Evolutionary conservation across 1,139 yeast species (phyloP), one percentile per base, ranked within the genome.

Genomic region (Taphrina pruni): DNA sequence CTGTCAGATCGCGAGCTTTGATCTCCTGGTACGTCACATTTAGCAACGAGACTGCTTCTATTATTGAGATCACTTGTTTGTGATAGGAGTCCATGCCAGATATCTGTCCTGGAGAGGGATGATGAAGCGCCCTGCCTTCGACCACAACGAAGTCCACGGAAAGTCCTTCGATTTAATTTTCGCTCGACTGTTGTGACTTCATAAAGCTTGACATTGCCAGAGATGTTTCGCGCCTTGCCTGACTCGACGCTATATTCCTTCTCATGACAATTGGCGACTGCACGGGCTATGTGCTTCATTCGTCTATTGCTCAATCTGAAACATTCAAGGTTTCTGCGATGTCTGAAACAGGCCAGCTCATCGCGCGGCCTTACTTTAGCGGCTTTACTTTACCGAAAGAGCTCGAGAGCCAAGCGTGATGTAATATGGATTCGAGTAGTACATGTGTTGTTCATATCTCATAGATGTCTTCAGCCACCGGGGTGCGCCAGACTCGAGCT

Each of bases 1-100:
- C 32, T 12, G 45, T 39, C 8, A 62, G 60, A 32, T 55, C 66
- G 21, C 66, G 50, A 12, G 12, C 35, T 35, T 55, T 43, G 41
- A 62, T 2, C 45, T 62, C 56, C 20, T 36, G 21, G 26, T 17
- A 36, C 17, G 14, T 21, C 35, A 32, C 9, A 17, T 20, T 35
- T 17, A 35, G 17, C n/a, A 54, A 14, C 43, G 41, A 36, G 14
- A n/a, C 58, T 9, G 41, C 58, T 12, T 54, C 45, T 8, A 9
- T 17, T 17, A 11, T 54, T 12, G 32, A 12, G 43, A 35, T 20
- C 17, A 5, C 58, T 36, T 54, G 58, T 20, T 21, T 17, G 36
- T 17, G 26, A 54, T 20, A 35, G 43, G 58, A 36, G 58, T 36
- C 17, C 48, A 45, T 45, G 14, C 43, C 48, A n/a, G 20, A 45